Base-by-base conservation (phyloP, 768 basidiomycete species). In the Thelephora aurantiotincta region DNA sequence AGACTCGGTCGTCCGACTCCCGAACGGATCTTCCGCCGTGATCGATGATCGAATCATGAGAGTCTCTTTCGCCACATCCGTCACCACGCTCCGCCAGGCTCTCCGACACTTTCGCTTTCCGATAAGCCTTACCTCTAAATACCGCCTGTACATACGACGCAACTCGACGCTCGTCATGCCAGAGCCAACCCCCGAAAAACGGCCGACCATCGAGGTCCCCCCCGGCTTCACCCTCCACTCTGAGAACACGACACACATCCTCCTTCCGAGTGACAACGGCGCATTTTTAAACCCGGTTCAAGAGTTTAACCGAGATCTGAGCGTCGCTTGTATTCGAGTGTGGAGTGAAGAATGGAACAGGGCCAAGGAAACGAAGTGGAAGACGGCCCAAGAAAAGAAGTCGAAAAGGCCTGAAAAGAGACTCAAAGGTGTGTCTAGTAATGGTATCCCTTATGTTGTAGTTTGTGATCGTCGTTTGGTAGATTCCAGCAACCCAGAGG, bases 231-330 rank as follows among this genome's bases (percentile, higher is more conserved):
- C 73, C 11, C 68, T 91, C 50, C 82, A 90, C 64, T 80, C 78
- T 7, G 87, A 91, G 65, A 89, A 87, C 61, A 79, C 74, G 2
- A 76, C 86, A 0, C 78, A 76, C 57, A 85, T 97, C 58, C 72
- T 96, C 48, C 69, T 92, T 19, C 77, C 81, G 5, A 70, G 74
- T 42, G 65, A 66, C 47, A 85, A 89, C 52, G 83, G 86, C 49
- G 89, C 93, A 2, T 99, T 99, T 63, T 66, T 98, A 51, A 99
- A 99, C 60, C 94, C 96, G 5, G 83, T 97, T 11, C 96, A 99
- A 60, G 90, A 99, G 63, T 99, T 96, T 71, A 99, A 99, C 65
- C 74, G 96, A 35, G 96, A 99, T 65, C 63, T 89, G 42, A 91
- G 87, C 53, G 80, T 97, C 37, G 89, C 91, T 18, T 85, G 84